Conservation (phyloP, 805 yeast genomes). For the Isabelozyma heimii region DNA sequence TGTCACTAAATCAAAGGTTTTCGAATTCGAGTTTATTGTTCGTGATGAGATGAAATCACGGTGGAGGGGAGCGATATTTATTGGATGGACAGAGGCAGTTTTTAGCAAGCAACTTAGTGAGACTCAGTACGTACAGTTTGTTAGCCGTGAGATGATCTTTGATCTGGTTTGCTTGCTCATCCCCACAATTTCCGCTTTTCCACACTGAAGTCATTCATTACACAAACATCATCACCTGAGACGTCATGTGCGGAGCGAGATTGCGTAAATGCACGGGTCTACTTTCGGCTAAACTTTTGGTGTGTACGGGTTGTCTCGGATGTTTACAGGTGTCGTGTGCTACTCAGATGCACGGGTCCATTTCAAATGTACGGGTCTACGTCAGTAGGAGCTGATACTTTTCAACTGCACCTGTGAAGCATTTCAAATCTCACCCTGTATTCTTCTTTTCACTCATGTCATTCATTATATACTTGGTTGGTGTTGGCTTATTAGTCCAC, state of each 20-base stretch:
- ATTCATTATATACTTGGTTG: slow-evolving; percentile 10
- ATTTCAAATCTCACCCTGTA: neutral
- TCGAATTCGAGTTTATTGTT: neutral
- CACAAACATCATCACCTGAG: neutral
- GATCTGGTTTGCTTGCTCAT: neutral
- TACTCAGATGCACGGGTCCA: too few species aligned
- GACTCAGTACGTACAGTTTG: neutral
- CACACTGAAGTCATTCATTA: neutral
- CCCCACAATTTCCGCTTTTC: neutral
- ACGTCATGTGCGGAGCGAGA: neutral
- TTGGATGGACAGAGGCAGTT: neutral
- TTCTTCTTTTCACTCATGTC: neutral
- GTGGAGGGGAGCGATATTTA: neutral
- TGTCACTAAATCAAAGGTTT: neutral
- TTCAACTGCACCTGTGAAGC: too few species aligned
- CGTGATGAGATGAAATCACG: neutral
- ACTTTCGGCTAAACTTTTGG: too few species aligned
- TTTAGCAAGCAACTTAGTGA: neutral
- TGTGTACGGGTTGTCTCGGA: too few species aligned
- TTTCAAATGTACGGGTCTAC: too few species aligned
- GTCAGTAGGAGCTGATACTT: neutral
- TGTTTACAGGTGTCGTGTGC: too few species aligned
- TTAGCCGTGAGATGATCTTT: neutral
- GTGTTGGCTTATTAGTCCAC: slow-evolving; percentile 33
- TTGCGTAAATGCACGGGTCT: neutral